Percentiles rank a stretch among this genome's conserved stretches.
Conservation (phyloP, 2,329 filamentous ascomycete genomes). For the Fusarium cyanostomum region DNA sequence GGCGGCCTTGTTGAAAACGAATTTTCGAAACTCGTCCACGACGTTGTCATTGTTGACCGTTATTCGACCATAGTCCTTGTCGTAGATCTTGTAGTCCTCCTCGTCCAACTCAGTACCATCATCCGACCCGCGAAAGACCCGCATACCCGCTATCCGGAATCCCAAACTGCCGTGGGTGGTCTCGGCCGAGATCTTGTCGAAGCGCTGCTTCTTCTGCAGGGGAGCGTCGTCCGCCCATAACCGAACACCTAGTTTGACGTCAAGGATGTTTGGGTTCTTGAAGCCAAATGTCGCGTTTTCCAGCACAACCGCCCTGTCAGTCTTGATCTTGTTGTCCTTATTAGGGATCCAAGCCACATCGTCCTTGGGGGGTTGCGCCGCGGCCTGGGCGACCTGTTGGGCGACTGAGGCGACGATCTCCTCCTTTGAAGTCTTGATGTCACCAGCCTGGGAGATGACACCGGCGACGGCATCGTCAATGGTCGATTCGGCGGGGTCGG, state of each 20-base stretch:
- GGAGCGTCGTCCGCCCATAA: conserved; percentile 83
- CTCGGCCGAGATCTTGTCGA: conserved; percentile 65
- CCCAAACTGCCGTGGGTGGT: conserved; percentile 70
- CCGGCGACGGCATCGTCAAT: conserved; percentile 60
- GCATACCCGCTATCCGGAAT: conserved; percentile 73
- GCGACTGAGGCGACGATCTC: conserved; percentile 47
- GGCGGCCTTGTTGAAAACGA: conserved; percentile 66
- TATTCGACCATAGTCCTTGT: conserved; percentile 69
- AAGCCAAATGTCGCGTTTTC: conserved; percentile 87
- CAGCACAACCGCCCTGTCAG: conserved; percentile 82
- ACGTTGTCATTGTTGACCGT: conserved; percentile 64
- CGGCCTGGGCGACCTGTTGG: conserved; percentile 44
- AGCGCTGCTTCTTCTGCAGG: conserved; percentile 65
- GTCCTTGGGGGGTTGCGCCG: conserved; percentile 25
- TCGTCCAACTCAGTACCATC: conserved; percentile 61
- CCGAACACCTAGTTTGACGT: conserved; percentile 88
- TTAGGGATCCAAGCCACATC: conserved; percentile 58
- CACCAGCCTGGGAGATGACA: conserved; percentile 52
- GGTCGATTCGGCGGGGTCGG: conserved; percentile 59
- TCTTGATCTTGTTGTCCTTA: conserved; percentile 71
- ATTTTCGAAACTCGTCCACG: conserved; percentile 62
- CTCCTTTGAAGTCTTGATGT: conserved; percentile 47
- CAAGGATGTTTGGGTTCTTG: conserved; percentile 86
- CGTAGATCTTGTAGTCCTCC: conserved; percentile 67
- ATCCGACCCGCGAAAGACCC: conserved; percentile 66